A percentile compares a stretch with the other conserved stretches of the same genome.
These are phyloP conservation scores for Dipodascus geniculatus DNA, from an alignment of 805 yeast genomes.

Conservation along the genomic window DNA sequence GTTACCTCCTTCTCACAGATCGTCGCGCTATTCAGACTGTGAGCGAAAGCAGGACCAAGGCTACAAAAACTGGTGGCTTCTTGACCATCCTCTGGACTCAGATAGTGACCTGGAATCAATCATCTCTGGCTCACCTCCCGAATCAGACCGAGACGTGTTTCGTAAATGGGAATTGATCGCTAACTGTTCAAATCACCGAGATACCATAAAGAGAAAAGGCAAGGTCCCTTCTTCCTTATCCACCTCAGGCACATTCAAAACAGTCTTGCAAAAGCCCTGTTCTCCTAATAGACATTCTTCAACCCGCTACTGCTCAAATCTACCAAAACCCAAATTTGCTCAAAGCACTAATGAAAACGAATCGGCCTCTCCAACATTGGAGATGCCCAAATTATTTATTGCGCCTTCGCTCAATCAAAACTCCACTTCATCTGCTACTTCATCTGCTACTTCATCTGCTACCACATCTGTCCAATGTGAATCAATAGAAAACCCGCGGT, in stretches of 20 bases:
- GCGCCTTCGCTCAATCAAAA: neutral
- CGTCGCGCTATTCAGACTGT: neutral
- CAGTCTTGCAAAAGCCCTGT: neutral
- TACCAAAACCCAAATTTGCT: neutral
- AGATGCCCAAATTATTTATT: neutral
- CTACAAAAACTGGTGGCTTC: neutral
- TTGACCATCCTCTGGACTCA: neutral
- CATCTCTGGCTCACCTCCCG: neutral
- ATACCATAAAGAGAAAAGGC: neutral
- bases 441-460: neutral
- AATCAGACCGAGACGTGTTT: neutral
- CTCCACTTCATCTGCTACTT: too few relatives aligned
- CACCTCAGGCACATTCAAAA: neutral
- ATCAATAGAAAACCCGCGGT: too few relatives aligned
- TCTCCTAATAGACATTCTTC: neutral
- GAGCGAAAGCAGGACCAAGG: neutral
- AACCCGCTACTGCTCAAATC: neutral
- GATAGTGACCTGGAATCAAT: neutral
- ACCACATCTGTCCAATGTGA: too few relatives aligned
- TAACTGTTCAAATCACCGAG: neutral
- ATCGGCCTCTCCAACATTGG: neutral
- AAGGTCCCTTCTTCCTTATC: neutral
- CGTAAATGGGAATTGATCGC: neutral
- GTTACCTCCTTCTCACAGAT: neutral
- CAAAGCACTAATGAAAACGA: neutral